A percentile compares a stretch with the other conserved stretches of the same genome.
Evolutionary conservation across 495 filamentous ascomycete genomes (phyloP).

Genomic region (Aspergillus ellipticus): DNA sequence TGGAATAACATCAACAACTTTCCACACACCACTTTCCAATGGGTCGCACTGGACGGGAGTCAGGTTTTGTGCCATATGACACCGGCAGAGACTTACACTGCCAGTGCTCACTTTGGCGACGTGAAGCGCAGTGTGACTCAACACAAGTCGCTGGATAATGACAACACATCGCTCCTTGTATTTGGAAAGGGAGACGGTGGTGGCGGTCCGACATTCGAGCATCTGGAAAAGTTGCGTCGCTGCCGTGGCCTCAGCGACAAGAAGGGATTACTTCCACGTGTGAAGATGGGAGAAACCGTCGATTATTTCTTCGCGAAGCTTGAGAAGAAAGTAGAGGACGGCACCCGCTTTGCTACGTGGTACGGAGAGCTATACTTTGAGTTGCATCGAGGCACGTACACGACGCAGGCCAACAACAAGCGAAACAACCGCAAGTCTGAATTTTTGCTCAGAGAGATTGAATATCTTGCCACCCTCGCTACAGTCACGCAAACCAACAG

Average conservation of each 20-base stretch:
- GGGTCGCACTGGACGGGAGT: slow-evolving; percentile 90
- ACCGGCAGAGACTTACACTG: slow-evolving; percentile 90
- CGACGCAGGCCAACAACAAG: slow-evolving; percentile 96
- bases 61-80: slow-evolving; percentile 98
- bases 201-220: slow-evolving; percentile 89
- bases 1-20: slow-evolving; percentile 99
- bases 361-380: slow-evolving; percentile 98
- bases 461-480: slow-evolving; percentile 83
- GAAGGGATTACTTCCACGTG: slow-evolving; percentile 74
- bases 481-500: slow-evolving; percentile 57
- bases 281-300: slow-evolving; percentile 89
- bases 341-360: slow-evolving; percentile 86
- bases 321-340: slow-evolving; percentile 66
- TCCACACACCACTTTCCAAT: slow-evolving; percentile 97
- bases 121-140: slow-evolving; percentile 85
- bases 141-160: slow-evolving; percentile 92
- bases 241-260: slow-evolving; percentile 91
- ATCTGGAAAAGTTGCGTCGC: slow-evolving; percentile 91
- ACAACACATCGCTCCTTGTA: slow-evolving; percentile 80
- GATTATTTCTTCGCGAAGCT: slow-evolving; percentile 91
- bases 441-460: slow-evolving; percentile 77
- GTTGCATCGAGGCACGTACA: slow-evolving; percentile 93
- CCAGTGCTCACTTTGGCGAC: slow-evolving; percentile 92
- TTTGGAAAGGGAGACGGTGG: slow-evolving; percentile 97
- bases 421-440: slow-evolving; percentile 85